Conservation (phyloP, 2,329 filamentous ascomycete species). For the Apiospora malaysiana region DNA sequence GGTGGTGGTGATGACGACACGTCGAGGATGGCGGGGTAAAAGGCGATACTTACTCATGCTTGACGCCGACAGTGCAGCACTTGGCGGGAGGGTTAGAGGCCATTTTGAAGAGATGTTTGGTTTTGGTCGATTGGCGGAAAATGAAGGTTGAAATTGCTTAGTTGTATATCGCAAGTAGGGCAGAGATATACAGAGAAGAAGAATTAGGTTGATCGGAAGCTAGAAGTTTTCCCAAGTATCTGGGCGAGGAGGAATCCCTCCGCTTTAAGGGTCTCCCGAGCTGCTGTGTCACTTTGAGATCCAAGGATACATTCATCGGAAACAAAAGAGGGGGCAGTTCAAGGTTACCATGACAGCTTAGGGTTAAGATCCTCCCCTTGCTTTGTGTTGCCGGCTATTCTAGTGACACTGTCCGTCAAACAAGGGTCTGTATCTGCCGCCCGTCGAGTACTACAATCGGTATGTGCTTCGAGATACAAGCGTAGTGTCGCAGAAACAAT, state of each 20-base stretch:
- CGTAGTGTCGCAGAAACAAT: background rate
- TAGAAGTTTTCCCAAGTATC: slow-evolving; percentile 20
- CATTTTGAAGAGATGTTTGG: slow-evolving; percentile 46
- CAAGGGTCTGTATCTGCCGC: background rate
- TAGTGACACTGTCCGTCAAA: background rate
- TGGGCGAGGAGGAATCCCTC: slow-evolving; percentile 17
- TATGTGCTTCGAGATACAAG: background rate
- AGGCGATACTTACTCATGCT: slow-evolving; percentile 54
- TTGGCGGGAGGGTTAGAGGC: slow-evolving; percentile 57
- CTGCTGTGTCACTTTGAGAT: background rate
- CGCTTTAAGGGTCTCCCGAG: background rate
- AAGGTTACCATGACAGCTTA: background rate
- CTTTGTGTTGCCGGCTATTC: background rate
- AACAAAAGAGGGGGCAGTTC: slow-evolving; percentile 3
- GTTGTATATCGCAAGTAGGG: background rate
- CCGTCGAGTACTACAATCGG: background rate
- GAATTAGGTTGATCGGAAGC: no score
- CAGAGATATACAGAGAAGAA: background rate
- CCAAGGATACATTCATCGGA: slow-evolving; percentile 18
- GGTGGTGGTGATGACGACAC: background rate
- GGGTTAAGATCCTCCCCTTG: background rate
- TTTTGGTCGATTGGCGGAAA: background rate
- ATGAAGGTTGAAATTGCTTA: background rate
- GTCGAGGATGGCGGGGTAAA: slow-evolving; percentile 21
- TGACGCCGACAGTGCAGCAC: slow-evolving; percentile 60